phyloP scores from a whole-genome alignment of 2,329 filamentous ascomycete genomes.

The Fusarium nanum region DNA sequence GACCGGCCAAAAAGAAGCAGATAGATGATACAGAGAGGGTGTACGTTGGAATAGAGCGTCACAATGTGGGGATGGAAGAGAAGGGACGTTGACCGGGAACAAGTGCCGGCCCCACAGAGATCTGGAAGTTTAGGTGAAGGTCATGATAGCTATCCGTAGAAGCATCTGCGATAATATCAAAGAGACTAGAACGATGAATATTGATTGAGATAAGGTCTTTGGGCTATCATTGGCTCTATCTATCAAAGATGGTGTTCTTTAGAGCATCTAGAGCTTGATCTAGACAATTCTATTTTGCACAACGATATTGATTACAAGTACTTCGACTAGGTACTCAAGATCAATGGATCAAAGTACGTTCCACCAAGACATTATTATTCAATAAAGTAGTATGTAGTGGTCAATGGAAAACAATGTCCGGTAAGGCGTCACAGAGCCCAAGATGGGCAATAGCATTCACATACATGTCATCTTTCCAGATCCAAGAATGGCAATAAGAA shows the following conservation, averaged over 20 bases:
- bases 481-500: neutral
- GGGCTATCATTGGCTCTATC: neutral
- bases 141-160: neutral
- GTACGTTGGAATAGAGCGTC: neutral
- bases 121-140: neutral
- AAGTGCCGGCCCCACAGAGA: slow-evolving; percentile 39
- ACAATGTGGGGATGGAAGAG: slow-evolving; percentile 19
- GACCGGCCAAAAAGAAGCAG: slow-evolving; percentile 23
- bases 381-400: neutral
- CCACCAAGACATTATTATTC: neutral
- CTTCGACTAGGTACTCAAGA: too few relatives aligned
- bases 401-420: slow-evolving; percentile 39
- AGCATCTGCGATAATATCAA: neutral
- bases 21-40: neutral
- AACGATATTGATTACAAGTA: neutral
- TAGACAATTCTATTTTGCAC: neutral
- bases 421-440: neutral
- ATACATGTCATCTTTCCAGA: neutral
- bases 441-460: neutral
- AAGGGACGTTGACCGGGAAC: slow-evolving; percentile 41
- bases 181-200: neutral
- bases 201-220: neutral
- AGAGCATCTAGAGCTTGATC: neutral
- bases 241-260: neutral
- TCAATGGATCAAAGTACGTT: neutral